Base-by-base conservation (phyloP, 805 yeast species). In the Wickerhamomyces queroliae region DNA sequence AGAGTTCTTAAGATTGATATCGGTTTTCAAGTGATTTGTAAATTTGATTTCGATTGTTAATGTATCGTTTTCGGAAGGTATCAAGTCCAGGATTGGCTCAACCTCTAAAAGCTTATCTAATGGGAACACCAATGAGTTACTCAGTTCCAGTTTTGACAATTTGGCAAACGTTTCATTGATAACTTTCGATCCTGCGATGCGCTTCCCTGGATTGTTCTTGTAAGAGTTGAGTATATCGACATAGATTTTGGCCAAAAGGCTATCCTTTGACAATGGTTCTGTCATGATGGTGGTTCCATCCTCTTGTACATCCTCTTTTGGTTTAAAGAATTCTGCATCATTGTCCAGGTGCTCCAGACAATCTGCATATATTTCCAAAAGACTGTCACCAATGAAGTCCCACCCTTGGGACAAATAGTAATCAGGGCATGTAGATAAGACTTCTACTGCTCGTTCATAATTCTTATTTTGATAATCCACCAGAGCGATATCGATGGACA, bases 401-500 rank as follows among this genome's bases (percentile, higher is more conserved):
- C 97, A 90, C 2, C 89, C 87, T 35, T 80, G 76, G 16, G 69
- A 61, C 7, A 74, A 70, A 52, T 84, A 89, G 40, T 77, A 77
- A 28, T 74, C 77, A 35, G 85, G 86, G 3, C 93, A 79, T 8
- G 79, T 76, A 28, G 77, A 76, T 11, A 91, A 64, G 3, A 85
- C 76, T 5, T 72, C 63, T 13, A 78, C 72, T 1, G 96, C 82
- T 33, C 73, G 71, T 27, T 70, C 69, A 48, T 76, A 82, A 25
- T 83, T 69, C 4, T 71, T 62, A 23, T 67, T 63, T 47, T 75
- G 77, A 54, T 75, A 80, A 43, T 82, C 79, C 15, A 88, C 59
- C 10, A 83, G 55, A 0, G 95, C 96, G 38, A 88, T 69, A 46
- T 91, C 96, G 7, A 86, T 76, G 2, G 90, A 79, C 13, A 93